These are phyloP conservation scores for Dothideomycetes sp. DNA, from an alignment of 2,329 filamentous ascomycete genomes.

Conservation along the genomic window DNA sequence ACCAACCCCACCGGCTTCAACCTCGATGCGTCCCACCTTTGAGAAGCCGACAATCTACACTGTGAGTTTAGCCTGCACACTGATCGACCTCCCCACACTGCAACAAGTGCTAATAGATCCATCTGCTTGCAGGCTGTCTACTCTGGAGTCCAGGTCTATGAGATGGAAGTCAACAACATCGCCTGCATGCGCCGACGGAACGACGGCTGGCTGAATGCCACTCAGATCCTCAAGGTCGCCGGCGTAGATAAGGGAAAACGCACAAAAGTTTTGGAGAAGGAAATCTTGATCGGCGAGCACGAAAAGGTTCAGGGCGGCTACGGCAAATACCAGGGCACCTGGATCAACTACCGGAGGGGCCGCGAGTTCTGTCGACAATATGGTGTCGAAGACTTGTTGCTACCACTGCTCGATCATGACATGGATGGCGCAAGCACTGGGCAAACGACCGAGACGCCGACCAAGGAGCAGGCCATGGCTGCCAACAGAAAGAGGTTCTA, in stretches of 20 bases:
- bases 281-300: conserved; percentile 90
- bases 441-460: conserved; percentile 81
- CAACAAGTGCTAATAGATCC: too few relatives aligned
- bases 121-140: conserved; percentile 88
- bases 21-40: conserved; percentile 11
- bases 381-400: conserved; percentile 65
- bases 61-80: too few relatives aligned
- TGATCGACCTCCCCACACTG: too few relatives aligned
- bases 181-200: conserved; percentile 92
- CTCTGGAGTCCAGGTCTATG: conserved; percentile 91
- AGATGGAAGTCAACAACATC: conserved; percentile 92
- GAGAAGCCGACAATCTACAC: conserved; percentile 43
- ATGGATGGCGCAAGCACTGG: conserved; percentile 64
- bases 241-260: conserved; percentile 96
- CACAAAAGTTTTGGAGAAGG: conserved; percentile 95
- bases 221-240: conserved; percentile 94
- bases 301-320: conserved; percentile 98
- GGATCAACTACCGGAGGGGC: conserved; percentile 90
- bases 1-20: conserved; percentile 2
- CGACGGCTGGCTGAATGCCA: conserved; percentile 96
- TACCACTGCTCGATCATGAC: conserved; percentile 69
- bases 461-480: conserved; percentile 98
- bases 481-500: conserved; percentile 84
- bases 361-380: conserved; percentile 80
- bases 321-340: conserved; percentile 97